Evolutionary conservation across 1,139 yeast genomes (phyloP), one percentile per base, ranked within the genome.

Genomic region (Insectozyma bohioensis): DNA sequence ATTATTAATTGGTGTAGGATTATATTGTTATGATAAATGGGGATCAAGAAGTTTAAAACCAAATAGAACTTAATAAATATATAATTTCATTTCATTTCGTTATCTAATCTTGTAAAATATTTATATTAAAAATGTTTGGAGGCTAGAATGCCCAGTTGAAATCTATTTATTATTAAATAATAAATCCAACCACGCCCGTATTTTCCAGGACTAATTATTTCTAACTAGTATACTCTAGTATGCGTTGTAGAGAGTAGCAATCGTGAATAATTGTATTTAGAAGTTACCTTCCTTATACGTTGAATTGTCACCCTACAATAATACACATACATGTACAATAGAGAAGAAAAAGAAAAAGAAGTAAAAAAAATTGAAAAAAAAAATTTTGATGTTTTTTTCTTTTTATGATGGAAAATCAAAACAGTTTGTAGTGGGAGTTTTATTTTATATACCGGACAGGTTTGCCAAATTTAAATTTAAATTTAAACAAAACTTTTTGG

Each of bases 191-290:
- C 59, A 54, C 58, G 68, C 70, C 72, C 69, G 68, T 53, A 54
- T 45, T 37, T 48, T 59, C 72, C 72, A 43, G 60, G 64, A 66
- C 72, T 63, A 64, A 63, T 60, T 59, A 15, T 16, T 11, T 17
- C 21, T 11, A 22, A 31, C 62, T 61, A 63, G 72, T 64, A 40
- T 58, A 57, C 73, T 69, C 63, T 68, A 50, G 75, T 52, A 66
- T 64, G 68, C 55, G 74, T 69, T 69, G 75, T 69, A 69, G 75
- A 68, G 75, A 69, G 75, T 66, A 53, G 48, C 63, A 61, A 56
- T 50, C 67, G 67, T 68, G 55, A 47, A 43, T 31, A 15, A 34
- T 25, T 33, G 33, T 9, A 24, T 13, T 13, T n/a, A n/a, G n/a
- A n/a, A n/a, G n/a, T n/a, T n/a, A n/a, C n/a, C n/a, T n/a, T n/a